A percentile compares a stretch with the other conserved stretches of the same genome.
phyloP scores from a whole-genome alignment of 768 basidiomycete species.

The Boletus rubescentipes region DNA sequence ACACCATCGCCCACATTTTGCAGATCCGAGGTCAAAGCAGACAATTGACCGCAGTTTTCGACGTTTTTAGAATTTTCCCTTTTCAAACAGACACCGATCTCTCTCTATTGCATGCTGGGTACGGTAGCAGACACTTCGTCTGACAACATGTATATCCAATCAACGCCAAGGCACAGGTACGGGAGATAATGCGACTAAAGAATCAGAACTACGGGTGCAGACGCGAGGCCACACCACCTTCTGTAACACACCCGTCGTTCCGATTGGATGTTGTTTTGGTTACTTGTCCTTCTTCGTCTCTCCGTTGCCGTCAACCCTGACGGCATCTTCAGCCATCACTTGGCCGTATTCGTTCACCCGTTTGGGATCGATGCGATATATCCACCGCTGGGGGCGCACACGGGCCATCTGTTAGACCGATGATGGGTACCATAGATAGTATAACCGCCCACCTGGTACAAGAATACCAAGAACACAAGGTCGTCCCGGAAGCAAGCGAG shows the following conservation, averaged over 20 bases:
- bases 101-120: background rate
- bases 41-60: constrained; percentile 6
- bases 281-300: constrained; percentile 62
- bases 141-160: background rate
- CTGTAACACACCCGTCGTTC: constrained; percentile 5
- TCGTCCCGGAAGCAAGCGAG: constrained; percentile 90
- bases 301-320: constrained; percentile 37
- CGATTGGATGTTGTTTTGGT: constrained; percentile 6
- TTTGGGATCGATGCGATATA: constrained; percentile 93
- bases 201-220: constrained; percentile 1
- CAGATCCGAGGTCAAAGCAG: constrained; percentile 1
- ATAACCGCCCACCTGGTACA: constrained; percentile 74
- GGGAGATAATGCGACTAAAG: constrained; percentile 16
- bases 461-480: constrained; percentile 85
- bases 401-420: constrained; percentile 18
- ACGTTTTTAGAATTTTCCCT: constrained; percentile 9
- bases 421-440: constrained; percentile 5
- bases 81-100: background rate
- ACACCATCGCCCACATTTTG: constrained; percentile 4
- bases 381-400: constrained; percentile 70
- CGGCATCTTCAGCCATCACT: constrained; percentile 55
- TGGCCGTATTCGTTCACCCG: constrained; percentile 97
- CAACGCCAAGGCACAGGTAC: constrained; percentile 2
- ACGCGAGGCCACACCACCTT: constrained; percentile 7
- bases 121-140: background rate